These are phyloP conservation scores for Kazachstania bromeliacearum DNA, from an alignment of 805 yeast genomes.

Conservation along the genomic window DNA sequence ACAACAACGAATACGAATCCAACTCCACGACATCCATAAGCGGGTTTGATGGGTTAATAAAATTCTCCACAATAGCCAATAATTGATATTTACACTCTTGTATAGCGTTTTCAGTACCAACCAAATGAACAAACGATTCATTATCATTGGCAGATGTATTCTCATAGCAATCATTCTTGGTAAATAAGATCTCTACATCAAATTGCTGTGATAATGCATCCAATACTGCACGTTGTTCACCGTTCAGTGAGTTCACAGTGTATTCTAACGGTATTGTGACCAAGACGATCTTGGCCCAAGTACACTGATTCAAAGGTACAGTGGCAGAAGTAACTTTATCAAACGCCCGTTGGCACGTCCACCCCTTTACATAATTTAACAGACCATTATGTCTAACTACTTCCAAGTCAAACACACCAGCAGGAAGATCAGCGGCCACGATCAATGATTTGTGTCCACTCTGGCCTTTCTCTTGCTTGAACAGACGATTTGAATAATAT, in stretches of 20 bases:
- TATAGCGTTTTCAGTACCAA: conserved; percentile 16
- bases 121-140: conserved; percentile 4
- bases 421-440: too few species aligned
- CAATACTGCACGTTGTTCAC: neutral
- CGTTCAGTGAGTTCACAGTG: neutral
- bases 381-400: too few species aligned
- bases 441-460: too few species aligned
- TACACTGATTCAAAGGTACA: too few species aligned
- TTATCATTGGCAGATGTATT: neutral
- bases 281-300: neutral
- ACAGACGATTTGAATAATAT: too few species aligned
- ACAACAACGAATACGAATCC: conserved; percentile 16
- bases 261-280: neutral
- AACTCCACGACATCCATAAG: conserved; percentile 15
- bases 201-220: conserved; percentile 3
- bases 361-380: too few species aligned
- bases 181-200: conserved; percentile 3
- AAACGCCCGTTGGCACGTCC: too few species aligned
- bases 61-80: conserved; percentile 11
- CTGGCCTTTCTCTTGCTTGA: too few species aligned
- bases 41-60: conserved; percentile 5
- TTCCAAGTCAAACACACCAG: too few species aligned
- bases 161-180: neutral
- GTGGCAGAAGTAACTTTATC: too few species aligned
- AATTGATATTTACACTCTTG: conserved; percentile 13